Evolutionary conservation across 1,284 basidiomycete species (phyloP).

Genomic region (Trametes pubescens): DNA sequence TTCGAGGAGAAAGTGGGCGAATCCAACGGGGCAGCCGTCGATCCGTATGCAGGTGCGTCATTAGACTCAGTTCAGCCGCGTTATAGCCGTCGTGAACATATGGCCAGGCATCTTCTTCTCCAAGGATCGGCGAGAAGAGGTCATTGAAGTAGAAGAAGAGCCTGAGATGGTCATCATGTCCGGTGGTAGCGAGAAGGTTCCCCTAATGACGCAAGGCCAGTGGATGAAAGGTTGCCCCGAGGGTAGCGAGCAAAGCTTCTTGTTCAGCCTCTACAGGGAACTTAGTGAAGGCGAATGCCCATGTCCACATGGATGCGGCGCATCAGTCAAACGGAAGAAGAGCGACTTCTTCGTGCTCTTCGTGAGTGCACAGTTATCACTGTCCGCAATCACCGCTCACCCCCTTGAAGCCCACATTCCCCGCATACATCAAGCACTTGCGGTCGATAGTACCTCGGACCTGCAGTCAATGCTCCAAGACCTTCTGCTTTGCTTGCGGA

Average conservation of each 20-base stretch:
- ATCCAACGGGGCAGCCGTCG: slow-evolving; percentile 58
- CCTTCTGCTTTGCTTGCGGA: slow-evolving; percentile 87
- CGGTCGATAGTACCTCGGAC: slow-evolving; percentile 60
- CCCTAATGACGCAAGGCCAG: slow-evolving; percentile 85
- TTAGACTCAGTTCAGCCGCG: not conserved
- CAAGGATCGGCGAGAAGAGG: slow-evolving; percentile 86
- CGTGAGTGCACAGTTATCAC: slow-evolving; percentile 56
- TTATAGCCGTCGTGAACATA: not conserved
- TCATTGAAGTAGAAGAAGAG: slow-evolving; percentile 86
- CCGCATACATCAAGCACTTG: slow-evolving; percentile 72
- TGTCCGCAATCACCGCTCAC: not conserved
- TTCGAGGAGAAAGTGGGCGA: slow-evolving; percentile 49
- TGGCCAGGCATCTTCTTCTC: slow-evolving; percentile 88
- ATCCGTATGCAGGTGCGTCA: slow-evolving; percentile 81
- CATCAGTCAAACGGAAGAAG: slow-evolving; percentile 63
- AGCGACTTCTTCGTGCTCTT: slow-evolving; percentile 84
- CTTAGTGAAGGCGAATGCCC: slow-evolving; percentile 68
- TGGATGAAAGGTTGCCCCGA: slow-evolving; percentile 98
- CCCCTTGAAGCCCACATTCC: slow-evolving; percentile 69
- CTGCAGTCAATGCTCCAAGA: slow-evolving; percentile 71
- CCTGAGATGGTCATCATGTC: slow-evolving; percentile 62
- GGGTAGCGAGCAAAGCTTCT: slow-evolving; percentile 86
- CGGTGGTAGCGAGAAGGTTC: slow-evolving; percentile 56
- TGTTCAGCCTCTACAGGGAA: slow-evolving; percentile 85
- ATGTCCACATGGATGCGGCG: slow-evolving; percentile 80